Evolutionary conservation across 2,329 filamentous ascomycete genomes (phyloP).

Genomic region (Fusarium tjaetaba): DNA sequence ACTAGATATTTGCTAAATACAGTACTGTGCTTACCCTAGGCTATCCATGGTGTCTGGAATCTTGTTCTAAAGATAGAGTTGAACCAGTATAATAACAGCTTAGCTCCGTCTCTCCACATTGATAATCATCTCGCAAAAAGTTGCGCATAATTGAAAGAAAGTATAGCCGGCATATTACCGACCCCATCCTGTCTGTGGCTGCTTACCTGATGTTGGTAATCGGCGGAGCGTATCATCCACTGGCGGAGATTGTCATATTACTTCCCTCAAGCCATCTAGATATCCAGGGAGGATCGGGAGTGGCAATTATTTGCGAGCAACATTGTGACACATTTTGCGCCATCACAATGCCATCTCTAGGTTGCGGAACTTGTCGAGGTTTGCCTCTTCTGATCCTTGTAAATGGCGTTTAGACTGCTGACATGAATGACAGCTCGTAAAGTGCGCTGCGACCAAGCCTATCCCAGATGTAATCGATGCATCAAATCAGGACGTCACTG

Average conservation of each 20-base stretch:
- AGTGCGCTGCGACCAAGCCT: conserved; percentile 28
- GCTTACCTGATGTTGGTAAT: background rate
- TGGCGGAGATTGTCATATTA: background rate
- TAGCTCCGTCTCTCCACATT: accelerated
- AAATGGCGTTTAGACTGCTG: too few relatives aligned
- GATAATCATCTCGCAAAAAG: conserved; percentile 4
- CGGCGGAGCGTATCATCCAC: background rate
- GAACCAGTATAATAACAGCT: accelerated
- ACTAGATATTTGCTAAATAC: too few relatives aligned
- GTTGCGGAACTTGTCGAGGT: conserved; percentile 33
- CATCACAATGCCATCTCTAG: conserved; percentile 3
- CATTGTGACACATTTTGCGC: too few relatives aligned
- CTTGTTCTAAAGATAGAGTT: accelerated
- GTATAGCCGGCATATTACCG: background rate
- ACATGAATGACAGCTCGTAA: conserved; percentile 17
- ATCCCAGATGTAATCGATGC: conserved; percentile 24
- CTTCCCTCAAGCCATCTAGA: accelerated
- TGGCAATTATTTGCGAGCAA: conserved; percentile 19
- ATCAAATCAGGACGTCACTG: background rate
- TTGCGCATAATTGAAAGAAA: accelerated
- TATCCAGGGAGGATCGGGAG: accelerated
- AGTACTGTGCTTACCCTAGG: too few relatives aligned
- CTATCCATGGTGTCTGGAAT: too few relatives aligned
- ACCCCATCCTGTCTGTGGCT: background rate
- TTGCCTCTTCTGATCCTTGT: background rate